Evolutionary conservation across 495 filamentous ascomycete species (phyloP).

Genomic region (Hyaloscypha finlandica): DNA sequence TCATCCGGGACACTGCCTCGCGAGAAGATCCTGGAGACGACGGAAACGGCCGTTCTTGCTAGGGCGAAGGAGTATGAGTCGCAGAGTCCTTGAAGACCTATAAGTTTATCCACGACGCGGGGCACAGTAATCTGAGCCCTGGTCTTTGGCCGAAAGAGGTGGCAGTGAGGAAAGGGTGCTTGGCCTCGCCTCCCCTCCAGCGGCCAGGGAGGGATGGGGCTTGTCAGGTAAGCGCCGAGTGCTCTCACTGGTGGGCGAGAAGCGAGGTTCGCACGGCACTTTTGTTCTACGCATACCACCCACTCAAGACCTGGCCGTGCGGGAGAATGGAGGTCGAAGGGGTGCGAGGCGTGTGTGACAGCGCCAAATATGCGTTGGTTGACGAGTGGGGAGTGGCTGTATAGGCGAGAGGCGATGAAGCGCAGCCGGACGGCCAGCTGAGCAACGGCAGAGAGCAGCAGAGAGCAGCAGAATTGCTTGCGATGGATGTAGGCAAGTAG

Average conservation of each 20-base stretch:
- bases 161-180: constrained; percentile 17
- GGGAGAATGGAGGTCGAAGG: too few species aligned
- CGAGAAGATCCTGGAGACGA: constrained; percentile 11
- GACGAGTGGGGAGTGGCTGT: background rate
- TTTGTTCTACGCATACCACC: too few species aligned
- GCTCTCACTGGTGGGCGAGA: too few species aligned
- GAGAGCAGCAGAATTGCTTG: too few species aligned
- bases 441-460: too few species aligned
- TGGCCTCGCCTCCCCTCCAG: too few species aligned
- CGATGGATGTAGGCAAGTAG: too few species aligned
- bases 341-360: background rate
- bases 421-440: background rate
- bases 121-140: constrained; percentile 25
- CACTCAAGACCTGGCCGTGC: too few species aligned
- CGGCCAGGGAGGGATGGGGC: too few species aligned
- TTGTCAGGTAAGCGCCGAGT: too few species aligned
- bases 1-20: constrained; percentile 18
- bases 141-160: constrained; percentile 20
- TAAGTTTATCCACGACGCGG: constrained; percentile 25
- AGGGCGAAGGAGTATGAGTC: constrained; percentile 13
- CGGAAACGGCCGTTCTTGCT: constrained; percentile 25
- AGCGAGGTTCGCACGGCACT: too few species aligned
- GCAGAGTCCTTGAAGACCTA: background rate
- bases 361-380: background rate
- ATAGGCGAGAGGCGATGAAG: background rate